Evolutionary conservation across 1,139 yeast genomes (phyloP).

Genomic region (Taiozyma sp.): DNA sequence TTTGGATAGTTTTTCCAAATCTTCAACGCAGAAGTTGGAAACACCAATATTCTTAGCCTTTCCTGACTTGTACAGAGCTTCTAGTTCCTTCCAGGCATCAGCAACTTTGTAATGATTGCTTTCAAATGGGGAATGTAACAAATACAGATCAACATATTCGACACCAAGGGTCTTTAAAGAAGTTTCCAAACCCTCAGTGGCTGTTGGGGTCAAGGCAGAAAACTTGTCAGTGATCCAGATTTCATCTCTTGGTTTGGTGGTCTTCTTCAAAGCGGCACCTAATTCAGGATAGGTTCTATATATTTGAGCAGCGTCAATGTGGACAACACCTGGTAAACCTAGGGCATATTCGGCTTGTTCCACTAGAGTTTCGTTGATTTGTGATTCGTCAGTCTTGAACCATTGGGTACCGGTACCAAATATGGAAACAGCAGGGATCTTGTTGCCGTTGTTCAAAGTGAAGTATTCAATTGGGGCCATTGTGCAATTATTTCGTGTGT

Average conservation of each 20-base stretch:
- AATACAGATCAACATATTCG: constrained; percentile 66
- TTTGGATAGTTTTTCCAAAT: constrained; percentile 42
- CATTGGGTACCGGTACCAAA: constrained; percentile 70
- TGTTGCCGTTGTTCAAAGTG: constrained; percentile 31
- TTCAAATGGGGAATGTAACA: constrained; percentile 63
- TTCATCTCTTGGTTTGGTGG: constrained; percentile 44
- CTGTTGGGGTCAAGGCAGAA: constrained; percentile 33
- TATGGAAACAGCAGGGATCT: constrained; percentile 45
- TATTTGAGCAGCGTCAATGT: constrained; percentile 63
- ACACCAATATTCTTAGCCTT: constrained; percentile 60
- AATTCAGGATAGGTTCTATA: constrained; percentile 65
- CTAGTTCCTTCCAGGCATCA: constrained; percentile 40
- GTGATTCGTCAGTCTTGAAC: constrained; percentile 36
- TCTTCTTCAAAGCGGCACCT: constrained; percentile 46
- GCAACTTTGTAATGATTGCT: constrained; percentile 37
- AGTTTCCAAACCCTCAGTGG: constrained; percentile 44
- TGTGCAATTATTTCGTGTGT: constrained; percentile 1
- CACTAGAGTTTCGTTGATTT: constrained; percentile 26
- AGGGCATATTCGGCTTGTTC: constrained; percentile 46
- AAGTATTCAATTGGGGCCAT: constrained; percentile 27
- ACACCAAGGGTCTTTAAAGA: constrained; percentile 47
- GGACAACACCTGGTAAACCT: constrained; percentile 43
- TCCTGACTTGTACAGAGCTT: constrained; percentile 41
- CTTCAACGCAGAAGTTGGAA: constrained; percentile 48
- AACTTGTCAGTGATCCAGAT: constrained; percentile 53